Conservation (phyloP, 768 basidiomycete species). For the Amanita brunnescens region DNA sequence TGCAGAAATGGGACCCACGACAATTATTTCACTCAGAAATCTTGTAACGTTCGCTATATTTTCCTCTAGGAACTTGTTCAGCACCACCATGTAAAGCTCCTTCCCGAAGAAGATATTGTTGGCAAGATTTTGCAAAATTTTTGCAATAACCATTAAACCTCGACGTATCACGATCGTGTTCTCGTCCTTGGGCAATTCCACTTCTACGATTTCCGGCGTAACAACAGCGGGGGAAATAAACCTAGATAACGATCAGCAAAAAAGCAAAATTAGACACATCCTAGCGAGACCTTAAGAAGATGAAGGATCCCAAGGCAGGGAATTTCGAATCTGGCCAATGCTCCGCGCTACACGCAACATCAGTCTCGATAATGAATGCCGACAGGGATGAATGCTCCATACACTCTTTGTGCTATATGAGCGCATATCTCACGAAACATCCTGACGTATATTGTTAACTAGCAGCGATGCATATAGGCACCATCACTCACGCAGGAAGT, state of each 20-base stretch:
- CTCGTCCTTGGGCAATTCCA: constrained; percentile 64
- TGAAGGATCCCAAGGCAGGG: constrained; percentile 80
- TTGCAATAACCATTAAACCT: constrained; percentile 80
- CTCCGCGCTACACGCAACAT: constrained; percentile 31
- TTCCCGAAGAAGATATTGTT: constrained; percentile 94
- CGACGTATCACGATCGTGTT: constrained; percentile 47
- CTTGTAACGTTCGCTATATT: constrained; percentile 69
- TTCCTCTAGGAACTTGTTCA: constrained; percentile 66
- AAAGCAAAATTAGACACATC: neutral
- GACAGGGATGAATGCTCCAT: constrained; percentile 22
- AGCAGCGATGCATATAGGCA: neutral
- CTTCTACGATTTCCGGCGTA: constrained; percentile 74
- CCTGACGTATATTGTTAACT: constrained; percentile 26
- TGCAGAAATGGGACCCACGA: constrained; percentile 22
- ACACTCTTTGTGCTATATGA: constrained; percentile 76
- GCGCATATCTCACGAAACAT: constrained; percentile 84
- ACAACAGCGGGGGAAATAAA: constrained; percentile 92
- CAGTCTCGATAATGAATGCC: constrained; percentile 1
- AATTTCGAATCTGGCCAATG: constrained; percentile 77
- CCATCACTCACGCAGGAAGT: constrained; percentile 59
- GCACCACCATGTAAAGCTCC: constrained; percentile 73
- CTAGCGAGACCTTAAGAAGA: constrained; percentile 66
- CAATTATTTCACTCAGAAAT: constrained; percentile 70
- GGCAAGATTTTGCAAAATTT: constrained; percentile 87
- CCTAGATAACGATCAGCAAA: constrained; percentile 25